Evolutionary conservation across 2,329 filamentous ascomycete species (phyloP).

Genomic region (Hypoxylon sp.): DNA sequence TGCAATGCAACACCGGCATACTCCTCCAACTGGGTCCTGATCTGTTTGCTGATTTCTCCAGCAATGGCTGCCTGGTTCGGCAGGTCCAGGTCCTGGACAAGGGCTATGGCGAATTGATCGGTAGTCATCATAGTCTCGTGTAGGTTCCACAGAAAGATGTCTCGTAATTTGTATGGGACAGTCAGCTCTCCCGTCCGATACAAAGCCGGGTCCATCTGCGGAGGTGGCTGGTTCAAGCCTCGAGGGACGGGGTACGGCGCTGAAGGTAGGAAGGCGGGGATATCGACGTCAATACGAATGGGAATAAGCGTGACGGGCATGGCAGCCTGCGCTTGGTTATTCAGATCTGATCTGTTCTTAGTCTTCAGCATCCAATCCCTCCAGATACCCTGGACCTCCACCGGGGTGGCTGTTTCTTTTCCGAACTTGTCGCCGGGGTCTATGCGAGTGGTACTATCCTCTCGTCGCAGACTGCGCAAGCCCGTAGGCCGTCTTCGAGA

Average conservation of each 20-base stretch:
- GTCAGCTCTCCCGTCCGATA: slow-evolving; percentile 84
- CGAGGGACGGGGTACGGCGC: slow-evolving; percentile 73
- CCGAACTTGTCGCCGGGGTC: slow-evolving; percentile 81
- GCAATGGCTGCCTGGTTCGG: slow-evolving; percentile 78
- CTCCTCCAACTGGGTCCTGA: slow-evolving; percentile 93
- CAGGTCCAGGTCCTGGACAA: slow-evolving; percentile 93
- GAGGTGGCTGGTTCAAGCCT: slow-evolving; percentile 74
- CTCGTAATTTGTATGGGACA: slow-evolving; percentile 87
- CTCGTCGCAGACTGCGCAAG: slow-evolving; percentile 82
- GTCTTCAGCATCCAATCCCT: slow-evolving; percentile 93
- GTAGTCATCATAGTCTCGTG: slow-evolving; percentile 95
- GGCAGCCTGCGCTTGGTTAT: slow-evolving; percentile 73
- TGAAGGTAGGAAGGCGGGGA: slow-evolving; percentile 79
- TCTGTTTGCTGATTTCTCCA: slow-evolving; percentile 89
- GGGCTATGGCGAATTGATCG: slow-evolving; percentile 90
- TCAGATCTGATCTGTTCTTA: slow-evolving; percentile 67
- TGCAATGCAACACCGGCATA: slow-evolving; percentile 95
- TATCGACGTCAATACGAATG: slow-evolving; percentile 95
- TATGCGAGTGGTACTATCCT: slow-evolving; percentile 73
- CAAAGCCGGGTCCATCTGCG: slow-evolving; percentile 67
- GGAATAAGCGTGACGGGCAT: slow-evolving; percentile 92
- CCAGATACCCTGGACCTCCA: slow-evolving; percentile 90
- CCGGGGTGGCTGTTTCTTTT: slow-evolving; percentile 82
- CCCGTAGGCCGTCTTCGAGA: slow-evolving; percentile 83
- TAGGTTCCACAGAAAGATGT: slow-evolving; percentile 97